Evolutionary conservation across 371 early-diverging fungal species (phyloP).

Genomic region (Rhizomucor miehei): DNA sequence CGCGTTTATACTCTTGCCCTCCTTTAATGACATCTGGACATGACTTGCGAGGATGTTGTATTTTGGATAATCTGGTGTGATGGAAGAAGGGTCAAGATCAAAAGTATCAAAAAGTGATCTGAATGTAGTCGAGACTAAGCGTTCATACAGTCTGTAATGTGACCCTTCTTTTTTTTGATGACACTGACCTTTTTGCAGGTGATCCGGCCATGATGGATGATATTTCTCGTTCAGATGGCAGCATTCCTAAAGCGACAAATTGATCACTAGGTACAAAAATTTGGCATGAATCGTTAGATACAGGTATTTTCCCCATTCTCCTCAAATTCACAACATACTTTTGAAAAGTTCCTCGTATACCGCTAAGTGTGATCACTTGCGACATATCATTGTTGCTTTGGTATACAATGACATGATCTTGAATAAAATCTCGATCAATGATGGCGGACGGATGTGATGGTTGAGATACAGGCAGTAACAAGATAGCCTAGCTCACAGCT

Average conservation of each 20-base stretch:
- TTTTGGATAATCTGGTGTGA: conserved; percentile 56
- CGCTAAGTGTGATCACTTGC: conserved; percentile 37
- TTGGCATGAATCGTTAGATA: background rate
- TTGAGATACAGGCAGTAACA: conserved; percentile 44
- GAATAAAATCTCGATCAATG: conserved; percentile 46
- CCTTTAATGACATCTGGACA: conserved; percentile 32
- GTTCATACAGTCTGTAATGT: too few species aligned
- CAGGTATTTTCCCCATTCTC: background rate
- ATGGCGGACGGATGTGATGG: conserved; percentile 43
- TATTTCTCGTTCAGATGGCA: conserved; percentile 24
- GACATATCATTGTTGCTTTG: conserved; percentile 16
- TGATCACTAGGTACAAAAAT: conserved; percentile 18
- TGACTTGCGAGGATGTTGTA: conserved; percentile 48
- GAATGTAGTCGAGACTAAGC: too few species aligned
- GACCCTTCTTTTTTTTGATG: too few species aligned
- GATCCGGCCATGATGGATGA: conserved; percentile 11
- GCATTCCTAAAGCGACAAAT: conserved; percentile 28
- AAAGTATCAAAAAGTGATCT: conserved; percentile 30
- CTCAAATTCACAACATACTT: conserved; percentile 17
- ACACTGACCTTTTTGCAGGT: conserved; percentile 21
- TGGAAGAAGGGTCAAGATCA: conserved; percentile 73
- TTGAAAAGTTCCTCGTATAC: conserved; percentile 43
- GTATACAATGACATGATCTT: conserved; percentile 44
- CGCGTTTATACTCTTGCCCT: conserved; percentile 25
- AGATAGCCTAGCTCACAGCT: conserved; percentile 22